Percentiles rank a stretch among this genome's conserved stretches.
Evolutionary conservation across 306 rosid species (phyloP).

Genomic region (Prunus armeniaca): DNA sequence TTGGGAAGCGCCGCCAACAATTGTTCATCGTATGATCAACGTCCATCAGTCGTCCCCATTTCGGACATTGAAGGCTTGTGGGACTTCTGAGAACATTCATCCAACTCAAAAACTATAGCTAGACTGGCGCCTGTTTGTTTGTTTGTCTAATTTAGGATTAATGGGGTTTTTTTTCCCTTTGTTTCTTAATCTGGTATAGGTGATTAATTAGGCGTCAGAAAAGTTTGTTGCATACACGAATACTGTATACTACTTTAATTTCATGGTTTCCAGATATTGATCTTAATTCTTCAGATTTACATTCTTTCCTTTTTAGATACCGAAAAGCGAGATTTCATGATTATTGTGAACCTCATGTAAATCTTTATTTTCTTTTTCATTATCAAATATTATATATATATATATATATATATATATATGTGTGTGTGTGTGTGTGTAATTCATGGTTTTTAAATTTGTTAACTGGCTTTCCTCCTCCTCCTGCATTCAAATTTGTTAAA

Average conservation of each 20-base stretch:
- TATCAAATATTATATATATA: slow-evolving; percentile 17
- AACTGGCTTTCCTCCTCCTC: neutral
- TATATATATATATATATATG: neutral
- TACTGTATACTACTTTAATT: slow-evolving; percentile 34
- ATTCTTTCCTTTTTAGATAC: slow-evolving; percentile 30
- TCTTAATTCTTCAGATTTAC: neutral
- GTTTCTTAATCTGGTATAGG: slow-evolving; percentile 22
- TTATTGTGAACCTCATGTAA: slow-evolving; percentile 29
- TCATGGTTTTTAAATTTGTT: neutral
- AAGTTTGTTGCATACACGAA: slow-evolving; percentile 5
- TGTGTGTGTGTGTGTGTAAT: slow-evolving; percentile 16
- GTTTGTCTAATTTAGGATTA: neutral
- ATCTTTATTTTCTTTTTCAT: slow-evolving; percentile 35
- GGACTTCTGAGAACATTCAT: slow-evolving; percentile 41
- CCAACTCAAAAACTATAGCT: neutral
- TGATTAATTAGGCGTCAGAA: slow-evolving; percentile 8
- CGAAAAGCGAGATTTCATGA: slow-evolving; percentile 31
- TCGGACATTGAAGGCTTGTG: slow-evolving; percentile 58
- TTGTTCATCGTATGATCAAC: slow-evolving; percentile 27
- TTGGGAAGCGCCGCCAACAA: slow-evolving; percentile 19
- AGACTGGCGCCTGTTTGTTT: neutral
- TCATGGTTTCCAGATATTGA: slow-evolving; percentile 37
- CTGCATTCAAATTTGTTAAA: neutral
- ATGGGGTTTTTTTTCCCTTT: neutral
- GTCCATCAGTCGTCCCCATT: slow-evolving; percentile 33